Evolutionary conservation across 768 basidiomycete genomes (phyloP).

Genomic region (Pisolithus marmoratus): DNA sequence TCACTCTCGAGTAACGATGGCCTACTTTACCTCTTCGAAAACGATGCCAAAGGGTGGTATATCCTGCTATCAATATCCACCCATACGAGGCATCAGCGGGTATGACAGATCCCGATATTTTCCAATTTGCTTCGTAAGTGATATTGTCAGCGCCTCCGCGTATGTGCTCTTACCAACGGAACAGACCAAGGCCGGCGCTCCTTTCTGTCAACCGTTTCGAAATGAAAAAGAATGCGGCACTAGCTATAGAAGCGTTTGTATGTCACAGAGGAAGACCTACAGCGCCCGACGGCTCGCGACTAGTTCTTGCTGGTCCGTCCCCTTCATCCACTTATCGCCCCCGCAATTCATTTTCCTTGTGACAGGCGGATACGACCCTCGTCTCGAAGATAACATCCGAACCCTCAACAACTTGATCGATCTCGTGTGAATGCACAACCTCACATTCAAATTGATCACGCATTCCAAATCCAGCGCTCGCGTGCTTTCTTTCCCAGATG

Average conservation of each 20-base stretch:
- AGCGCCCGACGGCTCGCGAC: constrained; percentile 41
- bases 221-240: constrained; percentile 82
- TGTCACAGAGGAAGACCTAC: constrained; percentile 34
- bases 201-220: constrained; percentile 94
- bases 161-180: constrained; percentile 26
- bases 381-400: constrained; percentile 76
- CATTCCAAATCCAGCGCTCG: constrained; percentile 36
- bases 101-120: constrained; percentile 43
- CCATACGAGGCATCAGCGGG: constrained; percentile 54
- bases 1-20: constrained; percentile 78
- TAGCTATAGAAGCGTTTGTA: constrained; percentile 80
- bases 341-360: constrained; percentile 1
- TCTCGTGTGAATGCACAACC: constrained; percentile 45
- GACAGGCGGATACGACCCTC: constrained; percentile 85
- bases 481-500: constrained; percentile 38
- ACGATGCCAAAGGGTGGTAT: constrained; percentile 70
- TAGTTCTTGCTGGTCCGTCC: constrained; percentile 70
- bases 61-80: constrained; percentile 85
- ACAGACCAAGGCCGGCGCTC: constrained; percentile 57
- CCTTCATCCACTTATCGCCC: neutral
- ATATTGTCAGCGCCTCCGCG: neutral
- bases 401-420: constrained; percentile 60
- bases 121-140: constrained; percentile 52
- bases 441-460: constrained; percentile 56
- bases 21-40: constrained; percentile 65